Base-by-base conservation (phyloP, 176 grass and related monocot genomes). In the Cenchrus purpureus region DNA sequence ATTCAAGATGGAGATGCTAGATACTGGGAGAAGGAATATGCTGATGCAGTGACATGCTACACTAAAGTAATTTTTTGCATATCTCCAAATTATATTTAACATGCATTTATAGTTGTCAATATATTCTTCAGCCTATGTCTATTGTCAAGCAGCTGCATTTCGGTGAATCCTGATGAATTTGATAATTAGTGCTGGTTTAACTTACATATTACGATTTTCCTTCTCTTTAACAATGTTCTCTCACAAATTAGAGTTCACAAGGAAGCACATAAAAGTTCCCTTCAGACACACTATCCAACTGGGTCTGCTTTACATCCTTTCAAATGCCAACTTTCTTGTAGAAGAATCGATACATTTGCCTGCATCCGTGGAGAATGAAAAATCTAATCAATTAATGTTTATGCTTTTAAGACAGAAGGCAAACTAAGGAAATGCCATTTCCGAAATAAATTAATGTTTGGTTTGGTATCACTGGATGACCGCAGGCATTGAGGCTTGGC, bases 401-500 rank as follows among this genome's bases (percentile, higher is more conserved):
- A 25, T 25, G 25, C 25, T 25, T 25, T 25, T 25, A 25, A 25
- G 25, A 25, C 25, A 25, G 25, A 25, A 25, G 25, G 25, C 25
- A 25, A 25, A 25, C 25, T 25, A 25, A 25, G 25, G 25, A 25
- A 25, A 25, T 25, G 25, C 25, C 25, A 25, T 25, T 25, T 25
- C 25, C 25, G 25, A 25, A 25, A 17, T 22, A 15, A 73, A 57
- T 62, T 83, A 0, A 83, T 50, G 22, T 63, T 62, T 73, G 25
- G 16, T 73, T 7, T 68, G 7, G 37, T 32, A 34, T 40, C 43
- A 50, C 56, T 22, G 44, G 65, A 49, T 78, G 42, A 45, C 49
- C 25, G 2, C 53, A 85, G 74, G 83, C 83, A 60, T 48, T 71
- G 10, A 56, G 42, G 25, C 1, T 68, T 70, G 83, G 29, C 12